Conservation (phyloP, 805 yeast genomes). For the Lachancea waltii region DNA sequence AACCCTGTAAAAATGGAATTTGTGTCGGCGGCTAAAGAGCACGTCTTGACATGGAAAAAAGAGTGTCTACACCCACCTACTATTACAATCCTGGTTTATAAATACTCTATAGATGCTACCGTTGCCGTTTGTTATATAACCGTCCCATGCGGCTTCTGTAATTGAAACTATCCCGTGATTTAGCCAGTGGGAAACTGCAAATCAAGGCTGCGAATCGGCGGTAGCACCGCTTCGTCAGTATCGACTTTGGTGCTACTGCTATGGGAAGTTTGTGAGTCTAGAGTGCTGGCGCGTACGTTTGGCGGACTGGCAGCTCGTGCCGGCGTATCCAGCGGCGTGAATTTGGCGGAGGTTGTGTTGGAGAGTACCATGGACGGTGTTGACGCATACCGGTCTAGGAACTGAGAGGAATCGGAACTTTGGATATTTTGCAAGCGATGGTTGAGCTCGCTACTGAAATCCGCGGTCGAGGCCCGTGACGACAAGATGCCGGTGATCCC, state of each 20-base stretch:
- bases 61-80: too few species aligned
- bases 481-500: constrained; percentile 7
- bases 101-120: too few species aligned
- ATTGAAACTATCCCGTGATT: too few species aligned
- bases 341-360: constrained; percentile 7
- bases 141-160: too few species aligned
- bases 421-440: constrained; percentile 20
- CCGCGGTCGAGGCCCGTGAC: constrained; percentile 4
- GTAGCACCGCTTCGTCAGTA: constrained; percentile 14
- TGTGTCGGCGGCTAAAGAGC: too few species aligned
- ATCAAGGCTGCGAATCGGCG: constrained; percentile 31
- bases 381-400: constrained; percentile 8
- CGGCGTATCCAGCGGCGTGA: constrained; percentile 11
- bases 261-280: constrained; percentile 2
- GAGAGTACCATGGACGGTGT: constrained; percentile 9
- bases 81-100: too few species aligned
- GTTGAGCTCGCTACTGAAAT: constrained; percentile 17
- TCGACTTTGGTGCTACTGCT: background rate
- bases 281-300: constrained; percentile 4
- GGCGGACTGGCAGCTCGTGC: constrained; percentile 10
- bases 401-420: constrained; percentile 14
- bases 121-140: too few species aligned
- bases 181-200: constrained; percentile 28
- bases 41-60: too few species aligned
- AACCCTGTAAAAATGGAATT: too few species aligned